Base-by-base conservation (phyloP, 371 early-diverging fungal genomes). In the Choanephora cucurbitarum region DNA sequence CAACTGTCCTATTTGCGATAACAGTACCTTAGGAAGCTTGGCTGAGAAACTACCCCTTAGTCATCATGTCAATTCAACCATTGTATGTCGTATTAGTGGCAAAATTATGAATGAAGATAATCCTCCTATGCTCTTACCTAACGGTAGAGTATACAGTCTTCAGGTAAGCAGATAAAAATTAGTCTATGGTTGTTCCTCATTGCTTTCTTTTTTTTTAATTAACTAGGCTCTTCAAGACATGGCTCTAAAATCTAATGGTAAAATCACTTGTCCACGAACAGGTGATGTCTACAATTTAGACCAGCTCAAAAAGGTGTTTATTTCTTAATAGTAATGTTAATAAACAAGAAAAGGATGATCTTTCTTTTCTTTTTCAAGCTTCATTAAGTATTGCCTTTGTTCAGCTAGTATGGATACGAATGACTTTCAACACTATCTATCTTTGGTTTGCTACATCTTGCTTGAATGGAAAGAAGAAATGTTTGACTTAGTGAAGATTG, bases 1-100 rank as follows among this genome's bases (percentile, higher is more conserved):
- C 55, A 91, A 98, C 71, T 98, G 98, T 67, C 98, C 98, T 0
- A 91, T 96, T 32, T 98, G 98, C 58, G 85, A 87, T 49, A 75
- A 74, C 1, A 83, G 88, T n/a, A 91, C 92, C 1, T 81, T 95
- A 43, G 94, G 94, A 17, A 77, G 65, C 40, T 73, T 98, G 46
- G 95, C 98, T 0, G 73, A 87, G 48, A 74, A 80, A 11, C 71
- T 98, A 24, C 97, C 99, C 3, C 74, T 87, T 54, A 87, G 92
- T 44, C 97, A 97, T 67, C 97, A 96, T 64, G 89, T 90, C 49
- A 96, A 95, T 72, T 93, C 94, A 1, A 91, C 89, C 10, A 73
- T 96, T 24, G 96, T 97, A 13, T 97, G 98, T 72, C 83, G 93
- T 15, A 84, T 96, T 22, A 87, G 90, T 24, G 95, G 95, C 18